phyloP scores from a whole-genome alignment of 768 basidiomycete genomes.

The Lactarius hatsudake region DNA sequence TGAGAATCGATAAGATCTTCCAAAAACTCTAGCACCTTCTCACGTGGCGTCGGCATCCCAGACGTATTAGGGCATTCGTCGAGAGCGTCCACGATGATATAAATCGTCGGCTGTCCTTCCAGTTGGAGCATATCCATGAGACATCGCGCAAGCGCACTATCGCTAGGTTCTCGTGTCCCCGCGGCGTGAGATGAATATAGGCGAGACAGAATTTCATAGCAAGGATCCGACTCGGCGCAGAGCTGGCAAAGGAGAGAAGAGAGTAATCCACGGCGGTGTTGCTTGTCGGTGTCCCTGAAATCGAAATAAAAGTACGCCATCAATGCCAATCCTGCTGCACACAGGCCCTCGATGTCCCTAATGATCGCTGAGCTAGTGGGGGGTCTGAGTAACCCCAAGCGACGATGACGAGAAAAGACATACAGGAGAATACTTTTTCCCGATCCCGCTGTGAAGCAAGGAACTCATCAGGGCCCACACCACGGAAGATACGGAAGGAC shows the following conservation, averaged over 20 bases:
- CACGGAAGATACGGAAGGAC: neutral
- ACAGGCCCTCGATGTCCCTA: neutral
- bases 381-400: neutral
- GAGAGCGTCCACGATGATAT: neutral
- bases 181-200: neutral
- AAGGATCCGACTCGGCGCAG: neutral
- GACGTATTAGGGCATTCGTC: neutral
- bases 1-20: neutral
- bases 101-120: neutral
- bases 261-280: neutral
- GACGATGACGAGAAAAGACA: neutral
- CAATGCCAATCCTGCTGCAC: neutral
- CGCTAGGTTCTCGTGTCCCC: neutral
- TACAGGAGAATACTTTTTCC: neutral
- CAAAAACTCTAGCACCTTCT: neutral
- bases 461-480: neutral
- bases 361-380: neutral
- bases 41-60: neutral
- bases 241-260: neutral
- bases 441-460: neutral
- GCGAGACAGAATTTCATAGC: neutral
- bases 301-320: neutral
- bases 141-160: neutral
- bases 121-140: neutral
- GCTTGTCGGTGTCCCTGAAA: neutral